Evolutionary conservation across 2,329 filamentous ascomycete genomes (phyloP).

Genomic region (Ampelomyces quisqualis): DNA sequence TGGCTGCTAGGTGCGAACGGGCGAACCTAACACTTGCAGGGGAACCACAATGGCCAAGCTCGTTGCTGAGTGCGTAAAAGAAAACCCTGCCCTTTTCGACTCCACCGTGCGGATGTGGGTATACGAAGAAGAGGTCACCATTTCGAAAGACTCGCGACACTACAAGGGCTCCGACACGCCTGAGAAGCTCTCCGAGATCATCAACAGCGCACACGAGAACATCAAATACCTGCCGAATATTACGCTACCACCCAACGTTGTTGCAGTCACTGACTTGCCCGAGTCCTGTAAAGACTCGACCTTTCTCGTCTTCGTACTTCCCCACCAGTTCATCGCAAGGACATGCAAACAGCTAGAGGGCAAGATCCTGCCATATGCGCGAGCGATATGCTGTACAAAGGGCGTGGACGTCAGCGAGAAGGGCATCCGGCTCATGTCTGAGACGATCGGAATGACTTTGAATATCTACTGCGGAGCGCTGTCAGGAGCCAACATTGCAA

Average conservation of each 20-base stretch:
- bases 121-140: constrained; percentile 83
- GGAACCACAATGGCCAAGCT: constrained; percentile 98
- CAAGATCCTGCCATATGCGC: constrained; percentile 85
- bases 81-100: constrained; percentile 79
- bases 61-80: constrained; percentile 84
- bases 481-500: constrained; percentile 94
- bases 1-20: not conserved
- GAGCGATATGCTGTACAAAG: constrained; percentile 97
- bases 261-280: constrained; percentile 78
- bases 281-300: constrained; percentile 81
- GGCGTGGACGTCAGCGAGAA: constrained; percentile 89
- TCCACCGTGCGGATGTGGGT: constrained; percentile 98
- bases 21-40: constrained; percentile 53
- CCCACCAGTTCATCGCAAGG: constrained; percentile 91
- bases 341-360: constrained; percentile 83
- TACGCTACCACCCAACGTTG: constrained; percentile 74
- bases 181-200: constrained; percentile 85
- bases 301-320: constrained; percentile 92
- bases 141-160: constrained; percentile 70
- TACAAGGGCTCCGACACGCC: constrained; percentile 66
- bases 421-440: constrained; percentile 85
- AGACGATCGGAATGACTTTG: constrained; percentile 86
- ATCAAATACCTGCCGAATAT: constrained; percentile 96
- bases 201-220: constrained; percentile 94
- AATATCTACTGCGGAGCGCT: constrained; percentile 96